These are phyloP conservation scores for Fusarium secorum DNA, from an alignment of 2,329 filamentous ascomycete species.

Conservation along the genomic window DNA sequence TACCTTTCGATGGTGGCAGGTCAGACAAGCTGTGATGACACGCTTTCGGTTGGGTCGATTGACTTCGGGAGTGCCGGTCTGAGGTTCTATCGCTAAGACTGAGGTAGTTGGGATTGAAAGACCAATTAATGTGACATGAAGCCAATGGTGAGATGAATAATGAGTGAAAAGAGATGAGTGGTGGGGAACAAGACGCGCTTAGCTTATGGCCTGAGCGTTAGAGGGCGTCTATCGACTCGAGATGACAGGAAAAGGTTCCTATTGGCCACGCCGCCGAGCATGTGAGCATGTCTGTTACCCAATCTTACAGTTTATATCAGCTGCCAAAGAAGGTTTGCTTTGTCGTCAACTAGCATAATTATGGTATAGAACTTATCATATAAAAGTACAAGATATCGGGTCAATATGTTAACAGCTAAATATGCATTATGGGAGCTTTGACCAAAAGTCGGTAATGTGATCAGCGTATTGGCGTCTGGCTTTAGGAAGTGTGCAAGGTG, in stretches of 20 bases:
- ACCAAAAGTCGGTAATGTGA: too few relatives aligned
- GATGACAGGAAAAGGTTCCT: neutral
- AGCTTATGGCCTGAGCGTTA: neutral
- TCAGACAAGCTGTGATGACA: neutral
- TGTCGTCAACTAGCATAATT: neutral
- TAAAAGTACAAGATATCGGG: neutral
- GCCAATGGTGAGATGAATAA: neutral
- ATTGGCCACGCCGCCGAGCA: neutral
- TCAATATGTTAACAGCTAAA: neutral
- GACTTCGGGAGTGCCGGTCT: neutral
- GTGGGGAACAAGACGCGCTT: neutral
- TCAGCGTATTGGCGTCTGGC: neutral
- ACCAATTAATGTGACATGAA: neutral
- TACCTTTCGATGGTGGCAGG: neutral
- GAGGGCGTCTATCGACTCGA: neutral
- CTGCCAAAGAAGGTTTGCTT: neutral
- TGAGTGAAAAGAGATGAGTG: neutral
- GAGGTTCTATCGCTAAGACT: neutral
- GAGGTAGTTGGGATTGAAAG: neutral
- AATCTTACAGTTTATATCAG: neutral
- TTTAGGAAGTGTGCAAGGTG: accelerated
- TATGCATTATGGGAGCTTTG: too few relatives aligned
- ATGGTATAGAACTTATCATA: accelerated
- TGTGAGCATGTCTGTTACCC: neutral
- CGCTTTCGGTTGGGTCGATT: neutral